Base-by-base conservation (phyloP, 2,329 filamentous ascomycete genomes). In the Apiospora sp. region DNA sequence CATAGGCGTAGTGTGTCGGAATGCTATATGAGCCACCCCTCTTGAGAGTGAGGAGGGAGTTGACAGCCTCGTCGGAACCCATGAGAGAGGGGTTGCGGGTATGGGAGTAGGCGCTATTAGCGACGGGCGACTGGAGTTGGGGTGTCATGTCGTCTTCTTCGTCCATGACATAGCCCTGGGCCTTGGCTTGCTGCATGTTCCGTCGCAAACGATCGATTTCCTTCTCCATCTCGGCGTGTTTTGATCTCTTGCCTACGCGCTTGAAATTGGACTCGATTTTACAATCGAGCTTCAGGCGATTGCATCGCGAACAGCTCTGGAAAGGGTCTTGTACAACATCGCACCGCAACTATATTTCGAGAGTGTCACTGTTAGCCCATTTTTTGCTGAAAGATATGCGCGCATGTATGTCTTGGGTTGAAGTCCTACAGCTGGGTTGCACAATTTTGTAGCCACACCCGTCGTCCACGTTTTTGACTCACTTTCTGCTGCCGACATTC, bases 231-330 rank as follows among this genome's bases (percentile, higher is more conserved):
- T 95, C 93, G 78, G 93, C 93, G 82, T 96, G 93, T 81, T 94
- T 93, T 75, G 91, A 93, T 58, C 93, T 89, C 85, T 96, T 96
- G 75, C 93, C 92, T 24, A 95, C 87, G 77, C 93, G 91, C 87
- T 95, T 95, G 84, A 96, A 96, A 82, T 95, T 94, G 78, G 92
- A 93, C 82, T 96, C 93, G 82, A 96, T 96, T 82, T 94, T 94
- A 87, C 94, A 96, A 74, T 92, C 90, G 74, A 96, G 91, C 82
- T 93, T 93, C 79, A 95, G 89, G 78, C 94, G 93, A 80, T 90
- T 90, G 84, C 94, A 96, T 72, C 94, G 89, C 71, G 91, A 91
- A 84, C 94, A 96, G 78, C 90, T 90, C 78, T 91, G 89, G 81
- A 95, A 95, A 24, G 93, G 93, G 41, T 94, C 93, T 83, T 95